Evolutionary conservation across 2,329 filamentous ascomycete species (phyloP), one percentile per base, ranked within the genome.

Genomic region (Tricladium varicosporioides): DNA sequence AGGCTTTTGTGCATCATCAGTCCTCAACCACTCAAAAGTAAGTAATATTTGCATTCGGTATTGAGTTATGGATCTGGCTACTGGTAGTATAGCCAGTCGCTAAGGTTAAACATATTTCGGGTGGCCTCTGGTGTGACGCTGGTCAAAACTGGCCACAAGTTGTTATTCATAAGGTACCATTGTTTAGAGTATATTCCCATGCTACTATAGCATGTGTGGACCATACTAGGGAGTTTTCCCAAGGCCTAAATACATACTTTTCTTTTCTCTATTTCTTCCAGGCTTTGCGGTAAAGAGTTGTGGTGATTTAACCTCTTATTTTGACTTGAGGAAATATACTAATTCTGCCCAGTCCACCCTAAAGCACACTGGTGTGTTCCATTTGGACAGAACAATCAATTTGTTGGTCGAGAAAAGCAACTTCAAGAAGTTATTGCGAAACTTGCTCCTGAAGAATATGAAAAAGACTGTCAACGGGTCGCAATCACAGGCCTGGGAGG

Each of bases 301-400:
- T 43, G 33, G 32, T 19, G 14, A 22, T 5, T n/a, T 18, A 51
- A 15, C 33, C 42, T 19, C 33, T 33, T 51, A 43, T 16, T 40
- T 42, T 42, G 42, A 14, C 43, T 5, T 46, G 5, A 46, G n/a
- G 18, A 27, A 46, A 15, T 22, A 16, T 46, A 16, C 18, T 16
- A 5, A 46, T 46, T 16, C 13, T 46, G 14, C n/a, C 15, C 18
- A 46, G 43, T 16, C n/a, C 11, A 46, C 14, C 36, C 36, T 22
- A 33, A 42, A 40, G 32, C n/a, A 8, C 18, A 51, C 11, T 79
- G 1, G 52, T 78, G 43, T 18, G 33, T 51, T 42, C 48, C 16
- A 42, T 51, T 51, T 43, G 11, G 48, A 51, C 33, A 33, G 9
- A 51, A 51, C 11, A 51, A 42, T 13, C 33, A 51, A 33, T 51